A percentile compares a stretch with the other conserved stretches of the same genome.
Conservation (phyloP, 495 filamentous ascomycete species). For the Patellaria atrata region DNA sequence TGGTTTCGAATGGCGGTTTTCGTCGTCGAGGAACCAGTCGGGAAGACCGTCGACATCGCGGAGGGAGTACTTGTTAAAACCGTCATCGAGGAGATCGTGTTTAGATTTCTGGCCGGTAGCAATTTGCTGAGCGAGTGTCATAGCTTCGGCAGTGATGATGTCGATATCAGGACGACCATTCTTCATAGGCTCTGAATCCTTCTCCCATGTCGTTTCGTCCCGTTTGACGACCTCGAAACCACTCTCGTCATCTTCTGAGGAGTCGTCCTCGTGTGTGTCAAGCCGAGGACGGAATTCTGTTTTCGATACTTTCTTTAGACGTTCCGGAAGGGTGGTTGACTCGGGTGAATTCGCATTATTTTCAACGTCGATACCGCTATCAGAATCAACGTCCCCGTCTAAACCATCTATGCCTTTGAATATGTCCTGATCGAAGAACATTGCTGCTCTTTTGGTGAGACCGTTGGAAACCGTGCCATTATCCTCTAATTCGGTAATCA, state of each 20-base stretch:
- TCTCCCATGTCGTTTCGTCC: conserved; percentile 53
- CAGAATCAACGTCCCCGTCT: conserved; percentile 35
- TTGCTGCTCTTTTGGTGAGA: conserved; percentile 65
- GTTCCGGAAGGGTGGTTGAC: too few species aligned
- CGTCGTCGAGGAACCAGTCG: conserved; percentile 96
- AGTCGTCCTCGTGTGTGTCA: conserved; percentile 22
- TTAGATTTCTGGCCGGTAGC: conserved; percentile 70
- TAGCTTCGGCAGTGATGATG: conserved; percentile 96
- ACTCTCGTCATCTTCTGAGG: conserved; percentile 20
- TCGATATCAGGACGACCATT: conserved; percentile 61
- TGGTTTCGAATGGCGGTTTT: conserved; percentile 64
- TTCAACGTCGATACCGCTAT: conserved; percentile 39
- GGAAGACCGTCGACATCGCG: conserved; percentile 86
- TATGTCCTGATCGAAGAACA: conserved; percentile 92
- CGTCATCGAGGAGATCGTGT: conserved; percentile 69
- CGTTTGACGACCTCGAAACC: conserved; percentile 39
- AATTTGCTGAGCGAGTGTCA: conserved; percentile 90
- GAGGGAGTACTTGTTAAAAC: conserved; percentile 84
- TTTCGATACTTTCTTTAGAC: conserved; percentile 1
- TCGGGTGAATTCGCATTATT: conserved; percentile 15
- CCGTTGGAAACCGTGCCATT: conserved; percentile 30
- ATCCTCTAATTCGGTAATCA: conserved; percentile 39
- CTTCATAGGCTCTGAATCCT: conserved; percentile 42
- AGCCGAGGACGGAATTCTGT: not conserved
- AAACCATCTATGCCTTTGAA: conserved; percentile 66